Evolutionary conservation across 2,329 filamentous ascomycete genomes (phyloP).

Genomic region (Colletotrichum theobromicola): DNA sequence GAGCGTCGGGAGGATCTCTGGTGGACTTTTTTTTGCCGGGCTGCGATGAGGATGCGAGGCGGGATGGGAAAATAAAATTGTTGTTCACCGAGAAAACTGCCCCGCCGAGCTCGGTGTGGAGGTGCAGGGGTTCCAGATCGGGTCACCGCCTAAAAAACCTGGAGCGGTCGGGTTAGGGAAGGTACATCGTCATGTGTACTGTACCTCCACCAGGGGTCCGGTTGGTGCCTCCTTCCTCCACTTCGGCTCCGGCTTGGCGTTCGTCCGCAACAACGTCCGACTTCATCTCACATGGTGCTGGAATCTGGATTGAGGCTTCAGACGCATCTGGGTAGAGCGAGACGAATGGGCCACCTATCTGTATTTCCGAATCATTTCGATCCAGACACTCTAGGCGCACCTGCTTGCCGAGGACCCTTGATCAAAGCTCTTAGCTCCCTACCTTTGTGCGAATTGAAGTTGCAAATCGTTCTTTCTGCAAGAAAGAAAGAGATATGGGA

Average conservation of each 20-base stretch:
- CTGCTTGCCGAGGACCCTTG: not conserved
- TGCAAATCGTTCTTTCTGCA: not conserved
- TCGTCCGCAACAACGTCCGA: not conserved
- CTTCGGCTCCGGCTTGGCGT: not conserved
- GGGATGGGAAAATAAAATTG: constrained; percentile 21
- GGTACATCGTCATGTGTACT: not conserved
- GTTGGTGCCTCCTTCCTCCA: not conserved
- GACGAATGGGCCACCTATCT: not conserved
- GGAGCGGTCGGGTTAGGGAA: not conserved
- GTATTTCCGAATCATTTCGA: not conserved
- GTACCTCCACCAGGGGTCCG: not conserved
- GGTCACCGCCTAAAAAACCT: constrained; percentile 3
- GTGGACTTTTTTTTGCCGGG: not conserved
- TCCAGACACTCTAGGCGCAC: not conserved
- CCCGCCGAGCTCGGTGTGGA: constrained; percentile 17
- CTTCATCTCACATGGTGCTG: not conserved
- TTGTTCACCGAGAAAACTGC: constrained; percentile 22
- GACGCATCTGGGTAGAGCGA: not conserved
- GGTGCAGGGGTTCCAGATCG: not conserved
- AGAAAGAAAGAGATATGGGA: too few relatives aligned
- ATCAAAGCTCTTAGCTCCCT: not conserved
- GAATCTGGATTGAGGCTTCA: not conserved
- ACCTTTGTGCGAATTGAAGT: not conserved
- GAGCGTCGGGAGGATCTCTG: not conserved
- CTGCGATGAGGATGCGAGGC: not conserved